Evolutionary conservation across 805 yeast species (phyloP).

Genomic region (Candida xiaguanensis): DNA sequence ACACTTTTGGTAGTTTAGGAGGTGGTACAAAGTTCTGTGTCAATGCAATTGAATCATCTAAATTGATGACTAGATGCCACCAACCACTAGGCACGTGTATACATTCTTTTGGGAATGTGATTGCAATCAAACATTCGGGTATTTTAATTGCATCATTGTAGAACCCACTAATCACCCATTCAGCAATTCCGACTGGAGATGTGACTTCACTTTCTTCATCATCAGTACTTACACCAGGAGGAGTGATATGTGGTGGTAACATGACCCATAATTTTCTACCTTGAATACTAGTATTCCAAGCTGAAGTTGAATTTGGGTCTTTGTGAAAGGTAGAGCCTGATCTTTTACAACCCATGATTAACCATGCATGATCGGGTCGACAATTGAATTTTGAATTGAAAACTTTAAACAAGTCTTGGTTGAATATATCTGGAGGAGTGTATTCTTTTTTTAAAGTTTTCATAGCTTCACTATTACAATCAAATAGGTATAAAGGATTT

Average conservation of each 20-base stretch:
- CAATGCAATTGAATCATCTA: slow-evolving; percentile 78
- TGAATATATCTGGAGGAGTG: slow-evolving; percentile 49
- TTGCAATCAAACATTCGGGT: slow-evolving; percentile 60
- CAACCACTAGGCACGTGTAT: slow-evolving; percentile 93
- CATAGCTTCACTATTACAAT: slow-evolving; percentile 73
- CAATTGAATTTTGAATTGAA: slow-evolving; percentile 41
- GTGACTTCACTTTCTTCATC: slow-evolving; percentile 83
- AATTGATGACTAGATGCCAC: slow-evolving; percentile 94
- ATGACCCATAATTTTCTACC: slow-evolving; percentile 86
- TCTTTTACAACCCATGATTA: slow-evolving; percentile 76
- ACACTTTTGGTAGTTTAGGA: slow-evolving; percentile 55
- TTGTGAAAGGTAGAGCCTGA: slow-evolving; percentile 91
- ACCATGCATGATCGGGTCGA: slow-evolving; percentile 91
- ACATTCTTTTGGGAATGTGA: slow-evolving; percentile 79
- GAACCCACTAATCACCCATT: slow-evolving; percentile 83
- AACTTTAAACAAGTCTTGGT: slow-evolving; percentile 58
- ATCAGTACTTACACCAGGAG: slow-evolving; percentile 84
- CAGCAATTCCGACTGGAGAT: slow-evolving; percentile 88
- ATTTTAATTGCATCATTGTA: slow-evolving; percentile 63
- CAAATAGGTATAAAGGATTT: slow-evolving; percentile 81
- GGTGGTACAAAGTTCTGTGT: slow-evolving; percentile 86
- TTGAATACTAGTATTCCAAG: slow-evolving; percentile 78
- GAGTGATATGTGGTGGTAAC: slow-evolving; percentile 72
- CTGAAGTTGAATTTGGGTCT: slow-evolving; percentile 87
- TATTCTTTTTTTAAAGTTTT: slow-evolving; percentile 51